Evolutionary conservation across 2,329 filamentous ascomycete genomes (phyloP).

Genomic region (Davidsoniella australis): DNA sequence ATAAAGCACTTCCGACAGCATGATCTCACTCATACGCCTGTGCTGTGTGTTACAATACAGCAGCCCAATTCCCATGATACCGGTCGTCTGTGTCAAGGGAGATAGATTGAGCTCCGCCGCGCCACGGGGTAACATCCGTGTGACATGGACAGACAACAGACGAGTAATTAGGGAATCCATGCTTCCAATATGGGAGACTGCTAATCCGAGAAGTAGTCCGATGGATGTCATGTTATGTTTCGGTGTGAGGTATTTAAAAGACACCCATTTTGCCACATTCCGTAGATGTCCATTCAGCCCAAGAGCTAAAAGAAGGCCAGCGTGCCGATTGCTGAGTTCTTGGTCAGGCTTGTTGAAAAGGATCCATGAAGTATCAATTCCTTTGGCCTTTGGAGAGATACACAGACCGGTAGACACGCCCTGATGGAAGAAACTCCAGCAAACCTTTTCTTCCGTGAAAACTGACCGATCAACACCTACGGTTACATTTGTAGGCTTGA

Average conservation of each 20-base stretch:
- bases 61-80: conserved; percentile 90
- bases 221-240: conserved; percentile 99
- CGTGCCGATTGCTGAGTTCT: conserved; percentile 89
- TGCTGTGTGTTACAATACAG: conserved; percentile 93
- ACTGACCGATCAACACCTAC: conserved; percentile 78
- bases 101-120: conserved; percentile 90
- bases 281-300: conserved; percentile 93
- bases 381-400: conserved; percentile 75
- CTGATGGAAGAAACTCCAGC: conserved; percentile 97
- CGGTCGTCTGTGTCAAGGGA: conserved; percentile 82
- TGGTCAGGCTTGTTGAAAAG: conserved; percentile 82
- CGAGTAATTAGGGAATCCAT: conserved; percentile 95
- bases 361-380: conserved; percentile 97
- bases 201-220: conserved; percentile 77
- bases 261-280: conserved; percentile 89
- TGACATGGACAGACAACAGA: conserved; percentile 87
- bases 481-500: conserved; percentile 81
- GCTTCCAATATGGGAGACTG: conserved; percentile 85
- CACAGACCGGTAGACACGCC: conserved; percentile 84
- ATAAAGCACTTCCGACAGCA: conserved; percentile 93
- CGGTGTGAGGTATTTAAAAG: conserved; percentile 96
- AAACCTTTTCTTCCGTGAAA: conserved; percentile 91
- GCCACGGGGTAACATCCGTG: conserved; percentile 78
- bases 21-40: conserved; percentile 94
- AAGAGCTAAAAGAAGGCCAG: conserved; percentile 77